Evolutionary conservation across 1,139 yeast genomes (phyloP).

Genomic region (Saccharomyces pastorianus): DNA sequence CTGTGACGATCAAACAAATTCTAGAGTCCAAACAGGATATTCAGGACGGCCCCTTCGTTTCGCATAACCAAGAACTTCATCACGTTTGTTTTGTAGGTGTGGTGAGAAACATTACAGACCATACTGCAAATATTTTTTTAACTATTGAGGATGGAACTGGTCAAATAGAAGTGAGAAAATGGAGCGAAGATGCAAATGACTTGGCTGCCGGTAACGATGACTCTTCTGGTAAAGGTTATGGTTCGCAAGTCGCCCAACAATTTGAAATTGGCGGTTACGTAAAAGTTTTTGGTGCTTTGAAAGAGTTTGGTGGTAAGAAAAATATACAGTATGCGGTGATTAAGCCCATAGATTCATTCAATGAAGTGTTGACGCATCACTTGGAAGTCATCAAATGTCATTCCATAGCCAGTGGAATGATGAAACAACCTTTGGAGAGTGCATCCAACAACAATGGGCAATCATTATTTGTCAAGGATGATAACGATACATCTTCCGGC

Average conservation of each 20-base stretch:
- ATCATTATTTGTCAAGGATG: slow-evolving; percentile 42
- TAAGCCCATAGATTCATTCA: slow-evolving; percentile 55
- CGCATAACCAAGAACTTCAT: slow-evolving; percentile 56
- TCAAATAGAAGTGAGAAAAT: slow-evolving; percentile 56
- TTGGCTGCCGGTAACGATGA: slow-evolving; percentile 31
- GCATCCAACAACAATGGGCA: slow-evolving; percentile 20
- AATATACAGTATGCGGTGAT: slow-evolving; percentile 59
- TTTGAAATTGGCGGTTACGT: slow-evolving; percentile 48
- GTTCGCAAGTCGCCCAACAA: slow-evolving; percentile 28
- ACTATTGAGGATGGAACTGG: slow-evolving; percentile 86
- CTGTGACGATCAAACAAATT: slow-evolving; percentile 79
- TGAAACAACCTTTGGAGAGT: slow-evolving; percentile 13
- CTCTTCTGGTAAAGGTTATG: slow-evolving; percentile 25
- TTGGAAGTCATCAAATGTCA: slow-evolving; percentile 64
- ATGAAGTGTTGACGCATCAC: slow-evolving; percentile 70
- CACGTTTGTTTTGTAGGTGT: slow-evolving; percentile 61
- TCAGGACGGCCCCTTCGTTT: slow-evolving; percentile 67
- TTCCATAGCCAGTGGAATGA: slow-evolving; percentile 34
- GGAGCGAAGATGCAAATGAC: slow-evolving; percentile 49
- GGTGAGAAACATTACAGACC: slow-evolving; percentile 50
- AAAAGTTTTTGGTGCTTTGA: slow-evolving; percentile 62
- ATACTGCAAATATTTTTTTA: slow-evolving; percentile 44
- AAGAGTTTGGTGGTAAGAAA: slow-evolving; percentile 60
- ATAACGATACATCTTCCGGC: slow-evolving; percentile 29
- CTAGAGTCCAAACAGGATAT: slow-evolving; percentile 55